phyloP scores from a whole-genome alignment of 129 eudicot genomes.

The carrot (Daucus carota) region DH1_v3.0 NC_030382.2:12946501-12947000 shows the following conservation, averaged over 20 bases:
- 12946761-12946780: slow-evolving; percentile 50
- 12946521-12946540: slow-evolving; percentile 93
- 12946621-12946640: slow-evolving; percentile 92
- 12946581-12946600: slow-evolving; percentile 77
- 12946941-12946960: slow-evolving; percentile 93
- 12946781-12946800: slow-evolving; percentile 80
- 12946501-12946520: slow-evolving; percentile 81
- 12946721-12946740: slow-evolving; percentile 44
- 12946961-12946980: slow-evolving; percentile 97
- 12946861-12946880: slow-evolving; percentile 59
- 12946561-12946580: slow-evolving; percentile 82
- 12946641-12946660: slow-evolving; percentile 95
- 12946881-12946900: slow-evolving; percentile 55
- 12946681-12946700: slow-evolving; percentile 78
- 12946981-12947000: slow-evolving; percentile 66
- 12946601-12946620: slow-evolving; percentile 96
- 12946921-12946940: slow-evolving; percentile 74
- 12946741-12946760: slow-evolving; percentile 35
- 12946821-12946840: slow-evolving; percentile 81
- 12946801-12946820: slow-evolving; percentile 88
- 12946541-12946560: slow-evolving; percentile 74
- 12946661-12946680: slow-evolving; percentile 65
- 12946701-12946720: slow-evolving; percentile 32
- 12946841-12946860: slow-evolving; percentile 63
- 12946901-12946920: slow-evolving; percentile 83